phyloP scores from a whole-genome alignment of 129 eudicot species.

The Lactuca sativa region DNA sequence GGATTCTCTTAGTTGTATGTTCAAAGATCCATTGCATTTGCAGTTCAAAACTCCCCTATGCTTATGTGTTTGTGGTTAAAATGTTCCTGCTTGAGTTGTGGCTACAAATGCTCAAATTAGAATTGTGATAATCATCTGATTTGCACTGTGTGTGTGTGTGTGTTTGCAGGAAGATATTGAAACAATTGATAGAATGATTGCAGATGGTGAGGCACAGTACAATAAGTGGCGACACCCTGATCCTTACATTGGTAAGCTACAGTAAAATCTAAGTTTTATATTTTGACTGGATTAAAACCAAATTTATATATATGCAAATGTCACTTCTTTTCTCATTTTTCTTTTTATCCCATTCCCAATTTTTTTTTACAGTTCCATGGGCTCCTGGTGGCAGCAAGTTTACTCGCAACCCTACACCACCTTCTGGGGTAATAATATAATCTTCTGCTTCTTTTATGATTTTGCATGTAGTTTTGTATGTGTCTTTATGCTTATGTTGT shows the following conservation, averaged over 20 bases:
- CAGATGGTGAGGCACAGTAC: slow-evolving; percentile 78
- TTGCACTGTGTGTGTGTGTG: slow-evolving; percentile 10
- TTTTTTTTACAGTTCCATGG: slow-evolving; percentile 89
- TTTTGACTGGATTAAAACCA: not conserved
- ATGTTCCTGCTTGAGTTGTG: not conserved
- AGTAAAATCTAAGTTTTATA: not conserved
- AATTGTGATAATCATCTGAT: slow-evolving; percentile 13
- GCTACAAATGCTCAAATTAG: too few species aligned
- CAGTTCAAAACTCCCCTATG: not conserved
- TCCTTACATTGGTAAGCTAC: slow-evolving; percentile 82
- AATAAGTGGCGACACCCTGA: slow-evolving; percentile 96
- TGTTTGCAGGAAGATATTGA: slow-evolving; percentile 76
- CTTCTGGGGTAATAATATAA: slow-evolving; percentile 70
- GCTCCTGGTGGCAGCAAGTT: slow-evolving; percentile 99
- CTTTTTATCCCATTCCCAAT: not conserved
- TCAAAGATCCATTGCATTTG: not conserved
- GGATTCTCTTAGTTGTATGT: not conserved
- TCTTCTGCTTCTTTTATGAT: slow-evolving; percentile 5
- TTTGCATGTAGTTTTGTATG: not conserved
- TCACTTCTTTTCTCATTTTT: not conserved
- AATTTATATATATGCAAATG: not conserved
- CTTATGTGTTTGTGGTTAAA: not conserved
- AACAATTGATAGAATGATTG: slow-evolving; percentile 85
- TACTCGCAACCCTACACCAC: slow-evolving; percentile 90
- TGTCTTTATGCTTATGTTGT: slow-evolving; percentile 19